Conservation (phyloP, 345 rosid species). For the Atalantia buxifolia region DNA sequence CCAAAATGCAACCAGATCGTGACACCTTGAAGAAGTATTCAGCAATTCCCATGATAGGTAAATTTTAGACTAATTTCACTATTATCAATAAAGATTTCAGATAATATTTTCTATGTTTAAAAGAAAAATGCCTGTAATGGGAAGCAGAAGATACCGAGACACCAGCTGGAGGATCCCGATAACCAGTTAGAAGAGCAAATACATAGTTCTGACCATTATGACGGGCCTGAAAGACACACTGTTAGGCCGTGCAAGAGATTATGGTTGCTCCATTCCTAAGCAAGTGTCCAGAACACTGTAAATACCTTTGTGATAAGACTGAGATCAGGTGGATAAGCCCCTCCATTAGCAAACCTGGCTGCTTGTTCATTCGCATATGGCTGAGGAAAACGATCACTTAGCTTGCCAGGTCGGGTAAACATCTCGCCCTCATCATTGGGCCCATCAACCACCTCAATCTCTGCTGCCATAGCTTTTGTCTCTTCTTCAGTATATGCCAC, state of each 20-base stretch:
- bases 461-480: constrained; percentile 98
- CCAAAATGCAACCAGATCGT: no score
- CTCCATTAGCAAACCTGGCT: constrained; percentile 99
- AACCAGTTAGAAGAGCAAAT: constrained; percentile 43
- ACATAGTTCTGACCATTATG: constrained; percentile 95
- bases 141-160: constrained; percentile 25
- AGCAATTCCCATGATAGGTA: no score
- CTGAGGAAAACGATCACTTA: constrained; percentile 92
- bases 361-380: constrained; percentile 95
- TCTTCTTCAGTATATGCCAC: constrained; percentile 99
- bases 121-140: no score
- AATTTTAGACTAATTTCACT: no score
- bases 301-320: constrained; percentile 97
- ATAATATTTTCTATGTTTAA: no score
- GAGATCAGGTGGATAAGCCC: constrained; percentile 99
- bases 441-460: constrained; percentile 96
- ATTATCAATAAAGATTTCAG: no score
- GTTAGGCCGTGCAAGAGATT: background rate
- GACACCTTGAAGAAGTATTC: no score
- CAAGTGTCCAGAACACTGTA: constrained; percentile 4
- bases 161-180: constrained; percentile 49
- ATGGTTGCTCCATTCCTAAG: background rate
- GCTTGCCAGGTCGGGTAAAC: constrained; percentile 98
- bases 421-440: constrained; percentile 99
- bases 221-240: constrained; percentile 67